Conservation (phyloP, 192 early-diverging fungal genomes). For the Podila epigama region DNA sequence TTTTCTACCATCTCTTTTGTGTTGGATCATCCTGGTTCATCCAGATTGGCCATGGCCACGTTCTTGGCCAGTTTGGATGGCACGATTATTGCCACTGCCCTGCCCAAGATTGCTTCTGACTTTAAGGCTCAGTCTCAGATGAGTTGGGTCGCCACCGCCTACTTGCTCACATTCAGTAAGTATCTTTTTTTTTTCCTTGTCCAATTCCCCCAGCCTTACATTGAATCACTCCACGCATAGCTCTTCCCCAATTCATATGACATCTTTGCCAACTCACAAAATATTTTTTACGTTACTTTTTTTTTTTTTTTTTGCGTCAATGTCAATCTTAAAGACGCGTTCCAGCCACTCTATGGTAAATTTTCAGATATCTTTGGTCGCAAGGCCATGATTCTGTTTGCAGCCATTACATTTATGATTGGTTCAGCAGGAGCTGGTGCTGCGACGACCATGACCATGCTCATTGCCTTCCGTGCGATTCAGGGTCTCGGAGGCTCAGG, state of each 20-base stretch:
- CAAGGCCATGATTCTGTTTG: conserved; percentile 77
- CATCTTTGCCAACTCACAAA: no score
- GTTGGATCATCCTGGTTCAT: neutral
- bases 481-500: conserved; percentile 86
- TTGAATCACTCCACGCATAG: no score
- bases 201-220: no score
- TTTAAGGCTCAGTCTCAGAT: conserved; percentile 67
- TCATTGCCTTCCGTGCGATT: conserved; percentile 81
- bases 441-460: conserved; percentile 64
- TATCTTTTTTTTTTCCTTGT: neutral
- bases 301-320: neutral
- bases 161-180: conserved; percentile 62
- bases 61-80: conserved; percentile 69
- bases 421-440: conserved; percentile 88
- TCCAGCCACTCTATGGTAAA: conserved; percentile 74
- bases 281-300: no score
- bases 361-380: conserved; percentile 94
- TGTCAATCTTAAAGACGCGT: conserved; percentile 29
- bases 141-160: conserved; percentile 83
- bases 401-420: conserved; percentile 78
- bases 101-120: conserved; percentile 66
- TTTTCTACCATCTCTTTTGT: neutral
- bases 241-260: no score
- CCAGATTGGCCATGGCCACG: conserved; percentile 57
- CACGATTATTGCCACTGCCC: conserved; percentile 68